Evolutionary conservation across 2,329 filamentous ascomycete genomes (phyloP), one percentile per base, ranked within the genome.

Genomic region (Stemphylium vesicarium): DNA sequence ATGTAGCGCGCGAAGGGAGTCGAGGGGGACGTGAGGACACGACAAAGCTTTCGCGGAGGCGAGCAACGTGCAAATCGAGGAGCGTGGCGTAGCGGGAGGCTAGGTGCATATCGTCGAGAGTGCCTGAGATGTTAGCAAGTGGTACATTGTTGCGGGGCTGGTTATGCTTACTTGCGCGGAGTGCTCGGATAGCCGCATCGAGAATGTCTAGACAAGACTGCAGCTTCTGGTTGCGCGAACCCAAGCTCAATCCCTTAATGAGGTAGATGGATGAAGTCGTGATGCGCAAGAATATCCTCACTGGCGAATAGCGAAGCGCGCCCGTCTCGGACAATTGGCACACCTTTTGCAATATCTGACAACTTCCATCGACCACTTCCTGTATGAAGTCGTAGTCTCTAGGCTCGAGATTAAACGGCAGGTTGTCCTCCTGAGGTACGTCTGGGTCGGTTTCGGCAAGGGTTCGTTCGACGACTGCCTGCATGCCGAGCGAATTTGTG

Each of bases 261-360:
- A 85, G 71, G 51, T 84, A 84, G 4, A 85, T 82, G 0, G 82
- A 84, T 0, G 81, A 81, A 2, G 81, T 82, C 2, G 81, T 83
- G 40, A 84, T 80, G 20, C 82, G 79, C 2, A 84, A 69, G 49
- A 83, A 83, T 12, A 84, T 81, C 15, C 82, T 75, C 2, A 84
- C 80, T 0, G 83, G 83, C 0, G 78, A 81, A 57, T 81, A 85
- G 3, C 79, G 76, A n/a, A 85, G 71, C 6, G 70, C 71, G 0
- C 74, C 75, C 2, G 72, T 75, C 22, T 83, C 78, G 2, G 78
- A 78, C 1, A 85, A 74, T 36, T 80, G 75, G 0, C 75, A 79
- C 2, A 81, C 80, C 43, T 80, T 82, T 42, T 80, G 72, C 3
- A 85, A 69, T 24, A 83, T 82, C 47, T 82, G 75, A 39, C 80